Percentiles rank a stretch among this genome's conserved stretches.
Evolutionary conservation across 306 rosid species (phyloP).

Genomic region (Macrotyloma uniflorum): DNA sequence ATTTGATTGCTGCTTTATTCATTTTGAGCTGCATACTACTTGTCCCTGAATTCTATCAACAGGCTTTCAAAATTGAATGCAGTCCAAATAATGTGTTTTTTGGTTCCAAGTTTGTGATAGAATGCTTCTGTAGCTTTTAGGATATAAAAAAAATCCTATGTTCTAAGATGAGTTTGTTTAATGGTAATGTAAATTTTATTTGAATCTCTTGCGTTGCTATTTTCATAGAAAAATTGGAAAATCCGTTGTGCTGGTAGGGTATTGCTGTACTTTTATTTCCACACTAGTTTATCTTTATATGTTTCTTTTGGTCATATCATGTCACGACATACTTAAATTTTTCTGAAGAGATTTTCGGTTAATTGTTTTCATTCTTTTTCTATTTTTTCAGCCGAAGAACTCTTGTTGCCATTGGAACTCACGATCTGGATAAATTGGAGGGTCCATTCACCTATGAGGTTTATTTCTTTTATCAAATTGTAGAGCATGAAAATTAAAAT

Average conservation of each 20-base stretch:
- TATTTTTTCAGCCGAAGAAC: slow-evolving; percentile 72
- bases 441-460: slow-evolving; percentile 96
- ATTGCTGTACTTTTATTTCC: slow-evolving; percentile 7
- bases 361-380: slow-evolving; percentile 11
- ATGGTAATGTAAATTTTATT: not conserved
- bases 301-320: slow-evolving; percentile 9
- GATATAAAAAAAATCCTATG: not conserved
- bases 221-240: not conserved
- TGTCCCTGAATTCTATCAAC: slow-evolving; percentile 26
- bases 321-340: not conserved
- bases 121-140: not conserved
- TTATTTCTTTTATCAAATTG: slow-evolving; percentile 41
- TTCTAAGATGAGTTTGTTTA: not conserved
- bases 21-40: slow-evolving; percentile 8
- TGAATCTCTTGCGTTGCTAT: not conserved
- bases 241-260: not conserved
- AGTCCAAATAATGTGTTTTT: not conserved
- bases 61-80: not conserved
- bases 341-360: slow-evolving; percentile 12
- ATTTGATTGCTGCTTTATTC: not conserved
- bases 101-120: not conserved
- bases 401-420: slow-evolving; percentile 97
- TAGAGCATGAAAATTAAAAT: slow-evolving; percentile 21
- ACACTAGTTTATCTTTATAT: not conserved
- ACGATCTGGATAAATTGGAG: slow-evolving; percentile 83